phyloP scores from a whole-genome alignment of 306 rosid species.

The Vigna reflexopilosa region DNA sequence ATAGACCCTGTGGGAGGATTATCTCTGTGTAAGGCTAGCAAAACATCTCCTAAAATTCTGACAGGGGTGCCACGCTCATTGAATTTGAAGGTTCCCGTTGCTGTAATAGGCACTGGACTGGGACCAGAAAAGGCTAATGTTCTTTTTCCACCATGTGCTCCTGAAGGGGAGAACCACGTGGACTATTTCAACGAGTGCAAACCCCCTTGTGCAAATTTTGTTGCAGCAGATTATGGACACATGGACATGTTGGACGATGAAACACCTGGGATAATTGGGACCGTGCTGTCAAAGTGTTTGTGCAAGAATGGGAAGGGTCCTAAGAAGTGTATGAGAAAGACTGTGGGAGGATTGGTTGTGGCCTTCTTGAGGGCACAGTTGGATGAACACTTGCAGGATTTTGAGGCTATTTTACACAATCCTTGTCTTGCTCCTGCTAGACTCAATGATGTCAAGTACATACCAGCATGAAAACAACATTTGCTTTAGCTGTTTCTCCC shows the following conservation, averaged over 20 bases:
- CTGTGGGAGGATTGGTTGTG: conserved; percentile 65
- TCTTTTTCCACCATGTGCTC: conserved; percentile 51
- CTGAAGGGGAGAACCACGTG: conserved; percentile 58
- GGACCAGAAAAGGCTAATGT: conserved; percentile 44
- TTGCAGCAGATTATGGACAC: conserved; percentile 64
- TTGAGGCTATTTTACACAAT: conserved; percentile 42
- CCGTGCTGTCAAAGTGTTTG: neutral
- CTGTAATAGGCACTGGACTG: conserved; percentile 63
- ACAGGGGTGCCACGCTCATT: conserved; percentile 48
- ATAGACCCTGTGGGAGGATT: conserved; percentile 63
- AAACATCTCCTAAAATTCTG: conserved; percentile 54
- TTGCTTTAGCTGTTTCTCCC: neutral
- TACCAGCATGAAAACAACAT: conserved; percentile 10
- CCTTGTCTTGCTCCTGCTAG: conserved; percentile 57
- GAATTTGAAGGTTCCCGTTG: conserved; percentile 42
- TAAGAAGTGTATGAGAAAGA: conserved; percentile 57
- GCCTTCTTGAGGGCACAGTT: conserved; percentile 60
- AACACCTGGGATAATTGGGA: conserved; percentile 5
- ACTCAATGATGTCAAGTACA: conserved; percentile 43
- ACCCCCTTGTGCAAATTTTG: conserved; percentile 69
- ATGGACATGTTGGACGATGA: conserved; percentile 69
- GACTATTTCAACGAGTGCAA: conserved; percentile 60
- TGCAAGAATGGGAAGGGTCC: conserved; percentile 61
- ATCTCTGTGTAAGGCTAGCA: neutral
- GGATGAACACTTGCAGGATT: conserved; percentile 25